Evolutionary conservation across 768 basidiomycete species (phyloP), one percentile per base, ranked within the genome.

Genomic region (Psilocybe subaeruginosa): DNA sequence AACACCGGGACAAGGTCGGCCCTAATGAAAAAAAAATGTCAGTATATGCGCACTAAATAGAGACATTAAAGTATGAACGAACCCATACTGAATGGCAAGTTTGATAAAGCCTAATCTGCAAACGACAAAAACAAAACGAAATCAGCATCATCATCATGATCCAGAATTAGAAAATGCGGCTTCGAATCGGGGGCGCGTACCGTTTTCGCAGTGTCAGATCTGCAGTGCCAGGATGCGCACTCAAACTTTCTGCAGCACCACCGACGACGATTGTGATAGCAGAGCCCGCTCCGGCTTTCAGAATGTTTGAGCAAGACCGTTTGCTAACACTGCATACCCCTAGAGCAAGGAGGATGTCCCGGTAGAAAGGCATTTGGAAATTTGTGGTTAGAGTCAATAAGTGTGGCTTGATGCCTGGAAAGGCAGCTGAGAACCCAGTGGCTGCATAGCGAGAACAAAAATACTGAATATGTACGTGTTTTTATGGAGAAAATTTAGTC

Each of bases 1-100:
- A 99, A 99, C 3, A 98, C 96, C 0, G 97, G 97, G 0, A 99
- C 97, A 9, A 99, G 80, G 69, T 96, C 94, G 41, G 97, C 97
- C 56, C 95, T 95, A 65, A 12, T 51, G 23, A 56, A 39, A n/a
- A 39, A 50, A 54, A 37, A 49, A 31, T 17, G 19, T 49, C 33
- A 51, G 59, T 55, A 62, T 27, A 54, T 52, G 49, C n/a, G 51
- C 49, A n/a, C 19, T 19, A 12, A 41, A 33, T 37, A 16, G 2
- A 35, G 4, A 23, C 37, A 56, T n/a, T 11, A 16, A 29, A 53
- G 2, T n/a, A 48, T 19, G 12, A 12, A 61, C 31, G 43, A 53
- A 93, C 92, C 93, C 94, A 70, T 95, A 86, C 60, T 91, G 91
- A 56, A 97, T 94, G 1, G 94, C 94, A 46, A 96, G 66, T 71